Base-by-base conservation (phyloP, 345 rosid genomes). In the Gossypium rotundifolium region DNA sequence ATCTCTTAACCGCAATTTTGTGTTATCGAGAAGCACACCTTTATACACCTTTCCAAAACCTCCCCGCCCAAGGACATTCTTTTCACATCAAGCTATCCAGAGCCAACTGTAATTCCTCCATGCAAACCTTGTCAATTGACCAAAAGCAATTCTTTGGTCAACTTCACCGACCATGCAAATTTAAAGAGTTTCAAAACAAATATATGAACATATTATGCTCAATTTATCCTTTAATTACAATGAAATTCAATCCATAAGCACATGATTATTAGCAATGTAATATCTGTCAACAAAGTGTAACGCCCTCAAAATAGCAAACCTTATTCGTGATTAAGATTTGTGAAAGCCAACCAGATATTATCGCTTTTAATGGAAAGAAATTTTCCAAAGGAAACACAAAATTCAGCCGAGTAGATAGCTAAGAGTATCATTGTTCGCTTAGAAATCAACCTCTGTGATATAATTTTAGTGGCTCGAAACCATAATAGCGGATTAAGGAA, bases 31-130 rank as follows among this genome's bases (percentile, higher is more conserved):
- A 81, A 94, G 95, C 65, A 87, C 86, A 74, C 98, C 98, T 82
- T 85, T 91, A 78, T 94, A 94, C 58, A 94, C 98, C 85, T 94
- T 94, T 66, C 97, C 97, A 70, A 94, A 94, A 51, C 97, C 98
- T 78, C 97, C 98, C 83, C 91, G 97, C 22, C 98, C 98, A 17
- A 94, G 97, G 23, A 94, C 84, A 68, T 92, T 91, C 77, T 85
- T 89, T 76, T 94, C 98, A 9, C 78, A n/a, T 90, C 84, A 94
- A 94, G 81, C 73, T 88, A 68, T 91, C 98, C 7, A 98, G 91
- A 51, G 98, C 97, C 70, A 92, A 29, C 72, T 94, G 97, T 66
- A 94, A 86, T 83, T 94, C 98, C 97, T 86, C 96, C 96, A 94
- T 48, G 97, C 79, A 84, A 89, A 94, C 84, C 95, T 87, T 87